A percentile compares a stretch with the other conserved stretches of the same genome.
Evolutionary conservation across 2,329 filamentous ascomycete species (phyloP).

Genomic region (Neurospora sp.): DNA sequence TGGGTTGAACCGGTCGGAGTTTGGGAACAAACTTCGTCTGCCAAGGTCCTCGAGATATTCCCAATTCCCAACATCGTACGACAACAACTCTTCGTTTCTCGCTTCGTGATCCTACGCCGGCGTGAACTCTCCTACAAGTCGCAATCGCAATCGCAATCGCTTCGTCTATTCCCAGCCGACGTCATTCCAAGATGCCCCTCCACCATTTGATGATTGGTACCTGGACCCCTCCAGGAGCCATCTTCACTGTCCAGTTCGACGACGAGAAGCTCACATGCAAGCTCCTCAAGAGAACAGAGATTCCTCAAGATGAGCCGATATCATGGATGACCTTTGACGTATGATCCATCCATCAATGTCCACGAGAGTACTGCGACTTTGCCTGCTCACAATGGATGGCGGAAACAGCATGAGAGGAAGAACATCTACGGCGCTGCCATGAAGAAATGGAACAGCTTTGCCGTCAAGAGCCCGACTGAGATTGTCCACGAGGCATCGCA

Average conservation of each 20-base stretch:
- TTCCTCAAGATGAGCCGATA: constrained; percentile 75
- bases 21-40: not conserved
- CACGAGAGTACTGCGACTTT: not conserved
- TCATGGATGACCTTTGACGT: constrained; percentile 92
- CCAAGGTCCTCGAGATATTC: not conserved
- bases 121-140: not conserved
- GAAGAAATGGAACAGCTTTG: constrained; percentile 86
- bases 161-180: constrained; percentile 11
- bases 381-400: constrained; percentile 11
- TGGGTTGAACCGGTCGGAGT: not conserved
- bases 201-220: constrained; percentile 90
- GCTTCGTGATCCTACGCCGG: not conserved
- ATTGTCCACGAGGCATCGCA: constrained; percentile 68
- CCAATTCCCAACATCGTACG: not conserved
- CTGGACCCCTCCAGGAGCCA: constrained; percentile 81
- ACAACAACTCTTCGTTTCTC: not conserved
- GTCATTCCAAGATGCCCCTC: constrained; percentile 49
- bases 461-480: constrained; percentile 63
- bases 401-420: constrained; percentile 60
- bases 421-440: constrained; percentile 83
- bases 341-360: constrained; percentile 24
- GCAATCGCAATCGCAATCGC: not conserved
- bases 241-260: constrained; percentile 83
- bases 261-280: constrained; percentile 66
- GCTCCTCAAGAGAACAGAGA: constrained; percentile 70